Evolutionary conservation across 805 yeast genomes (phyloP).

Genomic region (Cyberlindnera suaveolens): DNA sequence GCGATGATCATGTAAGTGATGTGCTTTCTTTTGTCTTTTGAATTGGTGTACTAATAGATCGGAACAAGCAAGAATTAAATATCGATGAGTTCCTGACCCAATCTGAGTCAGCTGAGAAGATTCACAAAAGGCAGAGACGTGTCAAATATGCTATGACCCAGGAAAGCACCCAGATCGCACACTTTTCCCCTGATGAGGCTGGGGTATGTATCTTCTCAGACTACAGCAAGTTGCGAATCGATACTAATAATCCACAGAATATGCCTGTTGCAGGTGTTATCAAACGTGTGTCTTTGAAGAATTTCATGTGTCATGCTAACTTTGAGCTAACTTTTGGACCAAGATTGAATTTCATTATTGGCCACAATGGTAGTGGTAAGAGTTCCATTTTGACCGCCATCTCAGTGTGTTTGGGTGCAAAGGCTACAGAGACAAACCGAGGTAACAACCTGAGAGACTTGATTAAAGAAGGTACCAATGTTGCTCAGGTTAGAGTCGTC

Average conservation of each 20-base stretch:
- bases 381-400: slow-evolving; percentile 85
- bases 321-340: slow-evolving; percentile 74
- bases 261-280: slow-evolving; percentile 53
- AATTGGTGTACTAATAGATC: slow-evolving; percentile 1
- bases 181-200: background rate
- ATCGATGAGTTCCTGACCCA: slow-evolving; percentile 18
- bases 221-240: too few relatives aligned
- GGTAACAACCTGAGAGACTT: slow-evolving; percentile 65
- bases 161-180: slow-evolving; percentile 5
- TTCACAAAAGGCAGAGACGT: slow-evolving; percentile 6
- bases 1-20: background rate
- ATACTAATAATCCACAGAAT: too few relatives aligned
- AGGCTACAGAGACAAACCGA: slow-evolving; percentile 81
- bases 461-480: slow-evolving; percentile 68
- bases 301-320: slow-evolving; percentile 88
- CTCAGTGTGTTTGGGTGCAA: slow-evolving; percentile 82
- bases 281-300: slow-evolving; percentile 52
- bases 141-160: slow-evolving; percentile 12
- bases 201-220: background rate
- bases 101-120: slow-evolving; percentile 5
- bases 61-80: slow-evolving; percentile 8
- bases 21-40: background rate
- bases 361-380: slow-evolving; percentile 89
- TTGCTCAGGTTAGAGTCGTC: slow-evolving; percentile 61
- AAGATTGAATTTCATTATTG: slow-evolving; percentile 78